Conservation (phyloP, 805 yeast species). For the Ogataea pilisensis region DNA sequence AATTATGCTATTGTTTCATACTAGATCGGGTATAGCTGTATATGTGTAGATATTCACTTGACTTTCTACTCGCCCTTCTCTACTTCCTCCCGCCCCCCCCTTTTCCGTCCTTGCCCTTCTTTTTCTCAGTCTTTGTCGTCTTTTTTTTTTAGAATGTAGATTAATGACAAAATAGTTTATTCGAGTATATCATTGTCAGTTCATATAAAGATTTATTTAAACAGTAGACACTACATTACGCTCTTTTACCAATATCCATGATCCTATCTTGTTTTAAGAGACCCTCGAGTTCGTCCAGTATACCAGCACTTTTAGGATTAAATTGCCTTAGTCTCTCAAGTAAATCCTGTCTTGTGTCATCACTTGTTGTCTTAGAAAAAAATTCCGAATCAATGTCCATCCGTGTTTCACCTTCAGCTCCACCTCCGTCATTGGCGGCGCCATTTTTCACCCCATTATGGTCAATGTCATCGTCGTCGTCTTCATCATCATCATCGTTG, state of each 20-base stretch:
- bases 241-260: conserved; percentile 16
- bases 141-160: too few relatives aligned
- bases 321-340: conserved; percentile 33
- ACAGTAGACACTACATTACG: too few relatives aligned
- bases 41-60: too few relatives aligned
- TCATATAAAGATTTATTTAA: too few relatives aligned
- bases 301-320: conserved; percentile 32
- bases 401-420: conserved; percentile 23
- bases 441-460: conserved; percentile 5
- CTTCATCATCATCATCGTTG: conserved; percentile 27
- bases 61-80: too few relatives aligned
- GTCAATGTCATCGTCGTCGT: conserved; percentile 24
- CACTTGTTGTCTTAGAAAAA: background rate
- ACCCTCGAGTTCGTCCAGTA: conserved; percentile 24
- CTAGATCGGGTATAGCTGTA: too few relatives aligned
- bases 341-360: conserved; percentile 27
- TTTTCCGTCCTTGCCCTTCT: too few relatives aligned
- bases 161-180: background rate
- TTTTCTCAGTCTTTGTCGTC: too few relatives aligned
- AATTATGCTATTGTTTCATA: too few relatives aligned
- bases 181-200: background rate
- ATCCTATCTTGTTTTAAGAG: conserved; percentile 24
- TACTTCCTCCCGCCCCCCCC: too few relatives aligned
- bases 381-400: conserved; percentile 9
- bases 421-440: conserved; percentile 15